Evolutionary conservation across 2,329 filamentous ascomycete genomes (phyloP).

Genomic region (Alternaria alternata): DNA sequence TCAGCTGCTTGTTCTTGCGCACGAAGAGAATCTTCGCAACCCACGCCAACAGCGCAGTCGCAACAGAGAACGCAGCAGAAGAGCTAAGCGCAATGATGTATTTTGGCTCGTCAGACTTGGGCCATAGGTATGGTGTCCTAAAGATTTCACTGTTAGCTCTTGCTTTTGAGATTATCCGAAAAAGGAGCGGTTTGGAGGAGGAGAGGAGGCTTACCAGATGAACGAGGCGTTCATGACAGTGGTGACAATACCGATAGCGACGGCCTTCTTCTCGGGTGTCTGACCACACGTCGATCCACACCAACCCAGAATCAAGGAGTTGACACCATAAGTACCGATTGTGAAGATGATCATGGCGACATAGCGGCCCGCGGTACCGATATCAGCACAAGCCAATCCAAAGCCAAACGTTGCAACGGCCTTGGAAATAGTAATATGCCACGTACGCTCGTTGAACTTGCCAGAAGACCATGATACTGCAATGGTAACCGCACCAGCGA

Average conservation of each 20-base stretch:
- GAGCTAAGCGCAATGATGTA: slow-evolving; percentile 44
- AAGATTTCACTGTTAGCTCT: slow-evolving; percentile 8
- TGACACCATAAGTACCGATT: slow-evolving; percentile 49
- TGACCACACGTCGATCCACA: slow-evolving; percentile 55
- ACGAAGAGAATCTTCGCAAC: slow-evolving; percentile 41
- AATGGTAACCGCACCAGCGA: slow-evolving; percentile 42
- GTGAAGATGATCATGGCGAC: slow-evolving; percentile 46
- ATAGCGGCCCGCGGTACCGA: slow-evolving; percentile 48
- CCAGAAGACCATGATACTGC: slow-evolving; percentile 48
- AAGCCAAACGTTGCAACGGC: slow-evolving; percentile 52
- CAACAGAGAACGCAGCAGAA: slow-evolving; percentile 44
- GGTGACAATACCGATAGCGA: slow-evolving; percentile 56
- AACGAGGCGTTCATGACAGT: slow-evolving; percentile 54
- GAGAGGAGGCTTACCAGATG: slow-evolving; percentile 44
- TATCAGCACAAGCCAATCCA: slow-evolving; percentile 46
- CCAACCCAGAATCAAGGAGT: slow-evolving; percentile 57
- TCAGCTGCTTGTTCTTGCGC: slow-evolving; percentile 45
- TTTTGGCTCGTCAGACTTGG: slow-evolving; percentile 39
- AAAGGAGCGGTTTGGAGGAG: neutral
- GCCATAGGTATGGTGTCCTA: slow-evolving; percentile 48
- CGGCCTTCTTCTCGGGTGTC: slow-evolving; percentile 57
- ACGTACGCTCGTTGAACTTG: slow-evolving; percentile 51
- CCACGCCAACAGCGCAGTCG: slow-evolving; percentile 42
- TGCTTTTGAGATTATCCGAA: neutral
- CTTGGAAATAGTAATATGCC: slow-evolving; percentile 53